Evolutionary conservation across 345 rosid genomes (phyloP).

Genomic region (Rubroshorea leprosula): DNA sequence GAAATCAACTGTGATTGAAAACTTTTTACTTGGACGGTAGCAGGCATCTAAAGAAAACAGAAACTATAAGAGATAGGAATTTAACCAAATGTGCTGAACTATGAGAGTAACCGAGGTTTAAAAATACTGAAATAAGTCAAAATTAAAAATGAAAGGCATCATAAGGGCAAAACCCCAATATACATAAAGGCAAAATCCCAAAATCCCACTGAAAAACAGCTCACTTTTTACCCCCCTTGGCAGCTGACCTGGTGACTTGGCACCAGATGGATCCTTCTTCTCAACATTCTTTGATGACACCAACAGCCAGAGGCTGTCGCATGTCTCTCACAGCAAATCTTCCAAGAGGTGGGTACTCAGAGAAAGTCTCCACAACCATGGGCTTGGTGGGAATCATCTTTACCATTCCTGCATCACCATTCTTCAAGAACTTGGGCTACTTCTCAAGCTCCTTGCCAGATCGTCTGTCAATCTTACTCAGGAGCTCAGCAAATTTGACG

Average conservation of each 20-base stretch:
- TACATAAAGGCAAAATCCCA: too few species aligned
- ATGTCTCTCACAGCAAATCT: constrained; percentile 27
- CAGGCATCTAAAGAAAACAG: too few species aligned
- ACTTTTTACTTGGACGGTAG: too few species aligned
- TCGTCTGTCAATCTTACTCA: constrained; percentile 28
- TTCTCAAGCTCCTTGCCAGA: constrained; percentile 28
- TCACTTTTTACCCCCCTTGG: constrained; percentile 19
- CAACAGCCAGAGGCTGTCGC: constrained; percentile 28
- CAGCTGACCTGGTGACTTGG: constrained; percentile 26
- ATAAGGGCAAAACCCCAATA: too few species aligned
- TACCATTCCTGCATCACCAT: constrained; percentile 25
- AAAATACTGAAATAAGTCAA: not conserved
- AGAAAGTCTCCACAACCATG: constrained; percentile 28
- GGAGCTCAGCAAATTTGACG: constrained; percentile 19
- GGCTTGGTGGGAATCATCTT: constrained; percentile 31
- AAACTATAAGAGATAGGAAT: too few species aligned
- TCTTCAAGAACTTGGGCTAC: constrained; percentile 29
- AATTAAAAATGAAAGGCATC: not conserved
- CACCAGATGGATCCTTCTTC: constrained; percentile 26
- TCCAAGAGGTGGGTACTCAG: constrained; percentile 24
- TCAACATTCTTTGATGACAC: constrained; percentile 28
- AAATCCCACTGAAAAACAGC: not conserved
- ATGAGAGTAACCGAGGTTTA: not conserved
- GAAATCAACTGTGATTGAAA: too few species aligned
- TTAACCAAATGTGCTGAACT: too few species aligned